These are phyloP conservation scores for Pythium brachiatum DNA, from an alignment of 352 stramenopile genomes.

Conservation along the genomic window DNA sequence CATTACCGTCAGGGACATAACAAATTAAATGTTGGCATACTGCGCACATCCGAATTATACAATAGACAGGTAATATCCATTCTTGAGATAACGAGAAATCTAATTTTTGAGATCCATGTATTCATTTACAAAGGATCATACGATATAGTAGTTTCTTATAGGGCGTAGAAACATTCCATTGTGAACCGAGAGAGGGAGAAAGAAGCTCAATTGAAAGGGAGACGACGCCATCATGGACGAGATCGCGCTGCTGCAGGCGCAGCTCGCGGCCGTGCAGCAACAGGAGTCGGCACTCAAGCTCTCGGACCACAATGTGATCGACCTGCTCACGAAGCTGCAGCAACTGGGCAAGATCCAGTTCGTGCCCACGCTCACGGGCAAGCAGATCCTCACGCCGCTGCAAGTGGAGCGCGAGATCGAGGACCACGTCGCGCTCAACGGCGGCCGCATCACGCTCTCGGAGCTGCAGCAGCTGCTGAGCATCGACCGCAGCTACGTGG, in stretches of 20 bases:
- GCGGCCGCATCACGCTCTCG: constrained; percentile 59
- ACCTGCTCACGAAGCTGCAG: constrained; percentile 77
- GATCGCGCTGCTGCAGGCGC: constrained; percentile 75
- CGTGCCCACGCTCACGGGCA: constrained; percentile 77
- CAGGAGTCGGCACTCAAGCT: constrained; percentile 76
- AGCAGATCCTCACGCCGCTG: constrained; percentile 72
- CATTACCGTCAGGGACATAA: constrained; percentile 10
- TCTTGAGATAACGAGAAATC: constrained; percentile 2
- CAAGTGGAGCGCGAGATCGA: constrained; percentile 74
- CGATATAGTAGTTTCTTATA: no score
- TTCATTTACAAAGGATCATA: no score
- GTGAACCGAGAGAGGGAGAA: no score
- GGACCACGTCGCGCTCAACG: constrained; percentile 67
- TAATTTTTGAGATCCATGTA: no score
- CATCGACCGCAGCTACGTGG: constrained; percentile 69
- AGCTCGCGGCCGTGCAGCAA: constrained; percentile 78
- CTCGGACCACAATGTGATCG: constrained; percentile 81
- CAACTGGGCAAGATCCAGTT: constrained; percentile 72
- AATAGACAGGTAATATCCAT: no score
- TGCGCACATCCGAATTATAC: no score
- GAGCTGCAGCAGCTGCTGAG: constrained; percentile 70
- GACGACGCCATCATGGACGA: constrained; percentile 57
- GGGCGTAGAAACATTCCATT: no score
- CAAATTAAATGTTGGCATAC: not conserved
- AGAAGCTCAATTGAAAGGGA: not conserved